Evolutionary conservation across 2,329 filamentous ascomycete genomes (phyloP).

Genomic region (Davidsoniella neocaledoniae): DNA sequence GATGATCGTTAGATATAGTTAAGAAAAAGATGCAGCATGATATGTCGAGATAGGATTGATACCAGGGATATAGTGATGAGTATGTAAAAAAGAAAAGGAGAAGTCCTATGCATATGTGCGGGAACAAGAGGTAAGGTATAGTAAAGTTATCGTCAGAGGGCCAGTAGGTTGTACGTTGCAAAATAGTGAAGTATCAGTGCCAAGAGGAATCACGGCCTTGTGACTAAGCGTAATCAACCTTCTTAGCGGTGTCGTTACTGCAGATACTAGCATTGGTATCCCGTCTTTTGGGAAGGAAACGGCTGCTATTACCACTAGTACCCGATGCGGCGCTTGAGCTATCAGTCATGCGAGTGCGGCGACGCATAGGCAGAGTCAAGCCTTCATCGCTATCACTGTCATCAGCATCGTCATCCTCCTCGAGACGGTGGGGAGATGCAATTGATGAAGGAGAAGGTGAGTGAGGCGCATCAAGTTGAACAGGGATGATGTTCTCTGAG

Average conservation of each 20-base stretch:
- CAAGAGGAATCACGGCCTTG: not conserved
- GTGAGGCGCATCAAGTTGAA: constrained; percentile 14
- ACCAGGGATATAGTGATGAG: too few relatives aligned
- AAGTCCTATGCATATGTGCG: not conserved
- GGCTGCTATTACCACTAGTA: not conserved
- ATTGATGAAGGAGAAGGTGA: constrained; percentile 7
- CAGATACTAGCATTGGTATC: constrained; percentile 13
- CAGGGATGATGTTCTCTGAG: constrained; percentile 16
- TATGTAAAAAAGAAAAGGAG: too few relatives aligned
- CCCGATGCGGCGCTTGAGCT: not conserved
- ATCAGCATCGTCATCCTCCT: constrained; percentile 11
- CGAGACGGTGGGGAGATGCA: not conserved
- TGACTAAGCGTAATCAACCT: constrained; percentile 8
- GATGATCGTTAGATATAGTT: too few relatives aligned
- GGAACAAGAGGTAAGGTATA: too few relatives aligned
- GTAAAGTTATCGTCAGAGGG: too few relatives aligned
- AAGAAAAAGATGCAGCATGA: not conserved
- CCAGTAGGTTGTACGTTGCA: too few relatives aligned
- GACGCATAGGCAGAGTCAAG: constrained; percentile 12
- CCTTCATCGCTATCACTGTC: constrained; percentile 14
- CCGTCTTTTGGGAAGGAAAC: constrained; percentile 10
- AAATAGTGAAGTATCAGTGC: not conserved
- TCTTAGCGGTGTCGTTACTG: constrained; percentile 13
- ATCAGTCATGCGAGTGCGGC: constrained; percentile 8
- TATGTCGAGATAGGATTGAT: too few relatives aligned